Evolutionary conservation across 2,329 filamentous ascomycete genomes (phyloP), one percentile per base, ranked within the genome.

Genomic region (Aspergillus sp.): DNA sequence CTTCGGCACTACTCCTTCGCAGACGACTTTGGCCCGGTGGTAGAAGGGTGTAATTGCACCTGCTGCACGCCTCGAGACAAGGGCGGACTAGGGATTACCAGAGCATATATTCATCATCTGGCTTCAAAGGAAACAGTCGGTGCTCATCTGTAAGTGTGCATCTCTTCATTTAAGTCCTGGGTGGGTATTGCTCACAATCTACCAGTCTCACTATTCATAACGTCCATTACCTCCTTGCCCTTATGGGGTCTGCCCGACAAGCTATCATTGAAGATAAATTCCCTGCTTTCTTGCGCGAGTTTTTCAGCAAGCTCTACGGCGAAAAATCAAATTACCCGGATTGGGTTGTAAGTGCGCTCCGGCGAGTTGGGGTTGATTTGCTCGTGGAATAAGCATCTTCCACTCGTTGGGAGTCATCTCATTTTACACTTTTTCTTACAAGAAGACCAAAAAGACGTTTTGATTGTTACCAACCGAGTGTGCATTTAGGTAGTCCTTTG

Each of bases 71-170:
- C 81, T 15, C 71, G 73, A 41, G 77, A 76, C 4, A 77, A 86
- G 25, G 87, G 85, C 23, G 85, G 86, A 0, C 72, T 96, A 53
- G 88, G 86, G 13, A 81, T 97, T 55, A 95, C 90, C 3, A 78
- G 87, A 53, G 90, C 93, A 3, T 96, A 90, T 68, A 83, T 97
- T 43, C 84, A 96, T 65, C 93, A 98, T 71, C 83, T 95, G 54
- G 84, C 88, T 0, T 85, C 86, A 23, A 98, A 98, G 71, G 93
- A 98, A 74, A 98, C 93, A 0, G 90, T 88, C 1, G 89, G 91
- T 6, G 93, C 94, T 13, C 83, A 86, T 72, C 62, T 86, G 64
- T 75, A 65, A 58, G 72, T 56, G 35, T 30, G 10, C 9, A 30
- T 12, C 12, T 9, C 3, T 30, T 30, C 25, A 30, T 12, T 27